Conservation (phyloP, 768 basidiomycete species). For the Termitomyces heimii region DNA sequence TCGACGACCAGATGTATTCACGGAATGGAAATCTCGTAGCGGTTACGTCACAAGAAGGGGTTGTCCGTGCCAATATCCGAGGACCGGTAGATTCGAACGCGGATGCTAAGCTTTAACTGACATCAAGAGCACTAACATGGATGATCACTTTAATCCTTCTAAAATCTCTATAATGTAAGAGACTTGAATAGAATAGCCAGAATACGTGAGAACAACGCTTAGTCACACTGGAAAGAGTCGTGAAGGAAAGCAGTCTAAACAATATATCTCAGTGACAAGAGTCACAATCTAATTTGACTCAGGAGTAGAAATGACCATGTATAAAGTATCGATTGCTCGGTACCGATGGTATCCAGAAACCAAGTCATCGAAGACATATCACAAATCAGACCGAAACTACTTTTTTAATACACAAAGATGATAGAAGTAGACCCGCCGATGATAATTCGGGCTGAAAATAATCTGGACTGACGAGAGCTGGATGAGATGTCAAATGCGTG, state of each 20-base stretch:
- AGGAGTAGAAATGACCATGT: neutral
- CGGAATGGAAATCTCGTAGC: slow-evolving; percentile 61
- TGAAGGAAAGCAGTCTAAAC: neutral
- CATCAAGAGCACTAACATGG: neutral
- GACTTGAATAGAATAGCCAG: neutral
- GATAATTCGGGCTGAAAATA: neutral
- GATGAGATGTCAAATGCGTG: slow-evolving; percentile 1
- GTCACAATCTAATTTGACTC: neutral
- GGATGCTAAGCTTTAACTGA: slow-evolving; percentile 30
- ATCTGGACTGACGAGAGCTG: slow-evolving; percentile 3
- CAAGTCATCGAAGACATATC: slow-evolving; percentile 5
- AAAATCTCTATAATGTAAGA: neutral
- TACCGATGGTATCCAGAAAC: slow-evolving; percentile 1
- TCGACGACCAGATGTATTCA: slow-evolving; percentile 53
- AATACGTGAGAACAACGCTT: neutral
- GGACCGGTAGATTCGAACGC: slow-evolving; percentile 26
- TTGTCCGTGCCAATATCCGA: slow-evolving; percentile 54
- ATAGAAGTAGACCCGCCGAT: slow-evolving; percentile 3
- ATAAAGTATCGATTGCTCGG: neutral
- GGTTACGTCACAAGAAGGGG: slow-evolving; percentile 78
- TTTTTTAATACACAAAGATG: slow-evolving; percentile 3
- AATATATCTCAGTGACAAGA: neutral
- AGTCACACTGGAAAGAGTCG: neutral
- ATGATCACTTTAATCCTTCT: neutral
- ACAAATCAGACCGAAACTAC: slow-evolving; percentile 4